Conservation (phyloP, 768 basidiomycete genomes). For the Porphyrellus cyaneotinctus region DNA sequence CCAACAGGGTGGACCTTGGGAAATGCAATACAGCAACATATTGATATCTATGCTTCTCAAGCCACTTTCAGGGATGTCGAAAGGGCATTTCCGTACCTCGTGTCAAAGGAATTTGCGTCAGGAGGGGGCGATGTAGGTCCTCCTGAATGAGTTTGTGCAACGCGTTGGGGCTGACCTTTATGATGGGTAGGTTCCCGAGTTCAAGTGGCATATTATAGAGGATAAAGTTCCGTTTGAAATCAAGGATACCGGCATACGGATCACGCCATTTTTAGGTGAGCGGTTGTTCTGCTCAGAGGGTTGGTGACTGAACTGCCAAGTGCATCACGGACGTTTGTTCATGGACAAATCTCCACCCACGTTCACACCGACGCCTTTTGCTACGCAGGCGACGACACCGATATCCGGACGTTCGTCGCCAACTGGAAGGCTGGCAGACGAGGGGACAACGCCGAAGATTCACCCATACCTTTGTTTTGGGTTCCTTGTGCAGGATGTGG, state of each 20-base stretch:
- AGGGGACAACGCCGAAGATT: constrained; percentile 22
- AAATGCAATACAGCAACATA: constrained; percentile 59
- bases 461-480: constrained; percentile 66
- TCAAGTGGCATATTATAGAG: constrained; percentile 78
- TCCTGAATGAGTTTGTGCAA: neutral
- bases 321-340: constrained; percentile 73
- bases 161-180: constrained; percentile 1
- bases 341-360: constrained; percentile 36
- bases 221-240: constrained; percentile 67
- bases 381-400: constrained; percentile 37
- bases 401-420: constrained; percentile 30
- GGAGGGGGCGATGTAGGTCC: constrained; percentile 68
- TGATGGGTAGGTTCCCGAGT: constrained; percentile 63
- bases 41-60: constrained; percentile 70
- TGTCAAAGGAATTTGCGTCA: constrained; percentile 70
- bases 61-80: constrained; percentile 64
- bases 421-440: constrained; percentile 9
- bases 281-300: neutral
- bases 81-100: constrained; percentile 77
- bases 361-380: constrained; percentile 39
- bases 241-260: constrained; percentile 52
- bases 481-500: constrained; percentile 59
- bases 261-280: constrained; percentile 67
- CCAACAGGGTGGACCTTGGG: constrained; percentile 67
- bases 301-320: constrained; percentile 32